A percentile compares a stretch with the other conserved stretches of the same genome.
These are phyloP conservation scores for Juncus effusus DNA, from an alignment of 176 grass and related monocot species.

Conservation along the genomic window DNA sequence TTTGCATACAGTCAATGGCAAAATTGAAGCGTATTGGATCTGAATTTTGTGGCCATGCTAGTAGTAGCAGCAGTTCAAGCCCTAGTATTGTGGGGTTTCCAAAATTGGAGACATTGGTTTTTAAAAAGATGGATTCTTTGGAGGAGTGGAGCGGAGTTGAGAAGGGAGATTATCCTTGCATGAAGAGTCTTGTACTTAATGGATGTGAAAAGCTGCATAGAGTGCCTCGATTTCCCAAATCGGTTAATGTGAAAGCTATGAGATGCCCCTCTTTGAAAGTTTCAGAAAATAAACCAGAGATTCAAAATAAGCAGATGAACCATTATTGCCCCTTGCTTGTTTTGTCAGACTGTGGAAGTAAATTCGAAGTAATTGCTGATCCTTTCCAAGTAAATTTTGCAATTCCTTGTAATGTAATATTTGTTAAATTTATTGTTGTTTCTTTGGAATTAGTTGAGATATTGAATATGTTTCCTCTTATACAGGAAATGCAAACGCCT, in stretches of 20 bases:
- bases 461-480: too few relatives aligned
- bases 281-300: too few relatives aligned
- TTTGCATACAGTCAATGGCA: conserved; percentile 27
- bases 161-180: conserved; percentile 29
- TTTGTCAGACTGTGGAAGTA: conserved; percentile 13
- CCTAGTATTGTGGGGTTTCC: conserved; percentile 18
- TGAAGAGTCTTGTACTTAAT: conserved; percentile 29
- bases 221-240: conserved; percentile 28
- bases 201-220: conserved; percentile 28
- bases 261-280: conserved; percentile 3
- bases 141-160: conserved; percentile 44
- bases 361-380: conserved; percentile 1
- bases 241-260: conserved; percentile 23
- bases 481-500: too few relatives aligned
- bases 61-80: conserved; percentile 8
- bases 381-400: not conserved
- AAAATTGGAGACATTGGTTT: conserved; percentile 31
- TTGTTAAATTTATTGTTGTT: too few relatives aligned
- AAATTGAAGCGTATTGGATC: conserved; percentile 26
- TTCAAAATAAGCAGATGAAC: not conserved
- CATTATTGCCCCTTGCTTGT: not conserved
- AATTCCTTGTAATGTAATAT: too few relatives aligned
- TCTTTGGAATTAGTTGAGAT: too few relatives aligned
- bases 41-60: conserved; percentile 35
- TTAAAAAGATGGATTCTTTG: conserved; percentile 39